phyloP scores from a whole-genome alignment of 2,329 filamentous ascomycete species.

The Phialophora tarda region DNA sequence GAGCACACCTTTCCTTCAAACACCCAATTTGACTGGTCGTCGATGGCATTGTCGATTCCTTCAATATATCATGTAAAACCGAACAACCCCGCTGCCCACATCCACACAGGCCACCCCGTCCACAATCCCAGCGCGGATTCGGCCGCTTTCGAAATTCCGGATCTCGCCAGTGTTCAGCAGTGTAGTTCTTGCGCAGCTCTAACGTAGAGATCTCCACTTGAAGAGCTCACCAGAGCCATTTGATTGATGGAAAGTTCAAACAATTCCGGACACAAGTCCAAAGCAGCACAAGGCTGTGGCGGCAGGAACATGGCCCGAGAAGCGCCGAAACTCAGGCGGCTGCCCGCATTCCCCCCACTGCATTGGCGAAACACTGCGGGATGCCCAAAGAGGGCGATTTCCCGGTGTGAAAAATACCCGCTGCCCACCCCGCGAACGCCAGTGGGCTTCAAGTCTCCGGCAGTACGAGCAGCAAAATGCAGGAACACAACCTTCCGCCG shows the following conservation, averaged over 20 bases:
- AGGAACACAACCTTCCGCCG: neutral
- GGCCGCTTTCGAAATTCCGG: neutral
- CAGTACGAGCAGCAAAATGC: neutral
- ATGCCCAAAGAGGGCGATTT: neutral
- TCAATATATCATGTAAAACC: neutral
- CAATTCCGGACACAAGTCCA: neutral
- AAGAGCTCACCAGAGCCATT: neutral
- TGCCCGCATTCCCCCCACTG: too few relatives aligned
- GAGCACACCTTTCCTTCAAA: neutral
- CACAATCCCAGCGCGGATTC: neutral
- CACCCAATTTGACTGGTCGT: neutral
- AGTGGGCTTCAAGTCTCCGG: neutral
- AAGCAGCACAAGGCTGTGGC: neutral
- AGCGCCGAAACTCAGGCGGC: neutral
- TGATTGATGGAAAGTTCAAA: too few relatives aligned
- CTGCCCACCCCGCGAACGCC: neutral
- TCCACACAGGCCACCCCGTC: neutral
- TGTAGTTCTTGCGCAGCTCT: neutral
- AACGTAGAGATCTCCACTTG: neutral
- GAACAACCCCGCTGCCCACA: neutral
- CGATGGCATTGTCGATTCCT: too few relatives aligned
- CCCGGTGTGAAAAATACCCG: neutral
- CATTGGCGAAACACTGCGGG: neutral
- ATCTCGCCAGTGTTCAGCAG: neutral
- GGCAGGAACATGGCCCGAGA: slow-evolving; percentile 1